Base-by-base conservation (phyloP, 495 filamentous ascomycete species). In the Parathielavia hyrcaniae region DNA sequence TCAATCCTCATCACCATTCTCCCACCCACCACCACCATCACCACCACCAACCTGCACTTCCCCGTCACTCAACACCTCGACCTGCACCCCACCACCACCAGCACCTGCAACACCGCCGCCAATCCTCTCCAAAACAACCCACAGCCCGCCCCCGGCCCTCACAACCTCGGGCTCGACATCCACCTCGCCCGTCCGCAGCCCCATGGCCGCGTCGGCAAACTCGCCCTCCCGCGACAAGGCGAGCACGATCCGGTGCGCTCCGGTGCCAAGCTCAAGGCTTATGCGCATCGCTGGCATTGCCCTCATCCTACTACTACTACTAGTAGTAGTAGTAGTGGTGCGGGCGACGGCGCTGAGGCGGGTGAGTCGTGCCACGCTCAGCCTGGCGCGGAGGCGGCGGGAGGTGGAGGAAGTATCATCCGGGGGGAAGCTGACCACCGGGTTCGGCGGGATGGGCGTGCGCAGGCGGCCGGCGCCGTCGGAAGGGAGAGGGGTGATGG, bases 101-200 rank as follows among this genome's bases (percentile, higher is more conserved):
- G 44, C 56, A 43, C 65, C 59, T 5, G 83, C 77, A 68, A 51
- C 47, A 5, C 48, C 56, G 36, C 67, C 61, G 16, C 83, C 86
- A 49, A 87, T 75, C 57, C 88, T 77, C 69, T 95, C 90, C 57
- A 96, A 73, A 14, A 96, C 86, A 56, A 96, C 71, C 86, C 86
- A 89, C 17, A 91, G 67, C 19, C 83, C 82, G n/a, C 76, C 76
- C 13, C 59, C 61, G 3, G 62, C 60, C 41, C 76, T 69, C 50
- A 76, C 70, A 20, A 71, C 71, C 30, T 66, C 64, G 0, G 87
- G 87, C 13, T 78, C 77, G 34, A 96, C 64, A 75, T 90, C 84
- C 53, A 91, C 77, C 59, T 91, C 87, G 13, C 78, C 74, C 0
- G 85, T 86, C 11, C 89, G 77, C 34, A 95, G 73, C 0, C 87